Evolutionary conservation across 2,329 filamentous ascomycete genomes (phyloP), one percentile per base, ranked within the genome.

Genomic region (Dactylellina sp.): DNA sequence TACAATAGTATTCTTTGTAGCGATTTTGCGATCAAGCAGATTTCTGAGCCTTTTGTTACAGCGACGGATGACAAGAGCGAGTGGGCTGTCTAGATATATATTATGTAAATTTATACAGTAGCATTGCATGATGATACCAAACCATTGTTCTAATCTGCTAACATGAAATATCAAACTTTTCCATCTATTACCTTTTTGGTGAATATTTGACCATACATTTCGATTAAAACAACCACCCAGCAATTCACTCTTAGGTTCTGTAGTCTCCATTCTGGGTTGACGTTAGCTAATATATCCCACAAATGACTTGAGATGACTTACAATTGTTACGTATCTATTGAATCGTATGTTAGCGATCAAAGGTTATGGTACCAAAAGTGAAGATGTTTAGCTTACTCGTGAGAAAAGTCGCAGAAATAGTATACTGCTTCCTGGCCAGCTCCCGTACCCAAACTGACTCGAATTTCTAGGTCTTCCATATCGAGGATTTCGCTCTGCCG

Each of bases 21-120:
- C 80, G 95, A 99, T 76, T 88, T 96, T 82, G 95, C 94, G 1
- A 96, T 99, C 79, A 96, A 93, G 83, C 87, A 91, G 79, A 92
- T 99, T 70, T 92, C 97, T 78, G 92, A 97, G 83, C 93, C 95
- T 0, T 98, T 99, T 80, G 87, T 98, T 65, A 87, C 86, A 37
- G 83, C 85, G 2, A 85, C 86, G 20, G 94, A 97, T 78, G 86
- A 93, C 80, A 83, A 84, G 76, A 87, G 89, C 64, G 93, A 96
- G 79, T 99, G 95, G 95, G 89, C 87, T 57, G 81, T 90, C 75
- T 90, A 81, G 82, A 16, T 59, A 18, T 49, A 11, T 40, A 16
- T 55, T 37, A 32, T 53, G 49, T 37, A 53, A 44, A 57, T 57
- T 32, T 42, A 57, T 44, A 57, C 35, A 35, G 22, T 32, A 16